Base-by-base conservation (phyloP, 2,329 filamentous ascomycete species). In the Nothomitra cinnamomea region DNA sequence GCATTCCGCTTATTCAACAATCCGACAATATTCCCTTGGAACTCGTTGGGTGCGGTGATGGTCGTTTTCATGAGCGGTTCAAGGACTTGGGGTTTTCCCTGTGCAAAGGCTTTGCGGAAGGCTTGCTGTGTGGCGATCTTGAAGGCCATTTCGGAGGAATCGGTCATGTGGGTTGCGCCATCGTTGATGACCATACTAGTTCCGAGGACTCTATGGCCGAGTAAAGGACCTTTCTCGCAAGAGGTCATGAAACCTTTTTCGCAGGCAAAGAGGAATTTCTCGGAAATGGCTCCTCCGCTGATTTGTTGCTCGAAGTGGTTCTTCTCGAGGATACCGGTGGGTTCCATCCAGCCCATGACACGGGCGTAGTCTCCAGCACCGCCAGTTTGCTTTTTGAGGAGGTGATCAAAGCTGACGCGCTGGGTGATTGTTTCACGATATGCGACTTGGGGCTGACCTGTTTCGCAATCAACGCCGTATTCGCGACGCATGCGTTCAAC, bases 11-110 rank as follows among this genome's bases (percentile, higher is more conserved):
- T 98, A 74, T 96, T 98, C 72, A 98, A 76, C 51, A 98, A 72
- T 62, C 88, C 89, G 54, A 96, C 86, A 59, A 98, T 85, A 66
- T 87, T 89, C 65, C 92, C 92, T 71, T 98, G 92, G 75, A 96
- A 98, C 74, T 98, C 92, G 63, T 85, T 87, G 48, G 92, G 92
- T 0, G 92, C 89, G 32, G 88, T 95, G 63, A 98, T 88, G 57
- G 88, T 89, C 0, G 88, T 95, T 77, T 95, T 96, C 92, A 98
- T 98, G 53, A 98, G 72, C 3, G 92, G 92, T 70, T 98, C 92
- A 36, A 98, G 79, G 8, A 98, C 82, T 62, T 87, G 79, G 2
- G 90, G 89, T 52, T 81, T 78, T 35, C 83, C 87, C 12, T 85
- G 80, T 56, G 77, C 74, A 72, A 98, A 96, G 17, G 87, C 85